Percentiles rank a stretch among this genome's conserved stretches.
Conservation (phyloP, 2,329 filamentous ascomycete genomes). For the Colletotrichum lentis region DNA sequence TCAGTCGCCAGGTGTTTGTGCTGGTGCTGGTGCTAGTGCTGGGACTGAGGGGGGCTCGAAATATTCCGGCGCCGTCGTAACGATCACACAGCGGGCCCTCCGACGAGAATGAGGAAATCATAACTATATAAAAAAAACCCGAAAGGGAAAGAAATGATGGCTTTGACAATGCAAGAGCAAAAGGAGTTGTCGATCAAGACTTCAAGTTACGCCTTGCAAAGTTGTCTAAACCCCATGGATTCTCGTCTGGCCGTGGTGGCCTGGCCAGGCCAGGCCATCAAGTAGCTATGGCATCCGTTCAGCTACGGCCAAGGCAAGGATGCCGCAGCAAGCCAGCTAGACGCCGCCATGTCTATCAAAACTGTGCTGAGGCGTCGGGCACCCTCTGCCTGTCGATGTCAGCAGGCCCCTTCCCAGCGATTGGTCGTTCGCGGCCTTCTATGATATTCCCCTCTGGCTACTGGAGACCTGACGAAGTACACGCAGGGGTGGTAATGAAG, state of each 20-base stretch:
- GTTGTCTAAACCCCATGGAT: too few species aligned
- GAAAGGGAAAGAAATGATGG: background rate
- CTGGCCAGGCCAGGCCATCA: too few species aligned
- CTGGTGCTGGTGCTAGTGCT: background rate
- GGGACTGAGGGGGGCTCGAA: background rate
- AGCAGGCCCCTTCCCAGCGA: background rate
- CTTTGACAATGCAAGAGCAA: background rate
- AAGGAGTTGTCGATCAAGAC: background rate
- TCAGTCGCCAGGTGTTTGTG: background rate
- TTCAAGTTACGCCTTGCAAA: conserved; percentile 22
- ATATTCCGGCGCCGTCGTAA: conserved; percentile 13
- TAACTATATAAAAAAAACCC: background rate
- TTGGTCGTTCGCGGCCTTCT: conserved; percentile 19
- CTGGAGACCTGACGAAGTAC: conserved; percentile 5
- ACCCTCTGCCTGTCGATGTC: too few species aligned
- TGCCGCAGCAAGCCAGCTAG: too few species aligned
- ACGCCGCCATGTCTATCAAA: too few species aligned
- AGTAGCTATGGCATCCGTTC: too few species aligned
- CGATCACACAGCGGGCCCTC: background rate
- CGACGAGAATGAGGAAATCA: background rate
- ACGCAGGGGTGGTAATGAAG: background rate
- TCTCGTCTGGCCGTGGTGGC: too few species aligned
- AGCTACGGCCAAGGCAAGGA: too few species aligned
- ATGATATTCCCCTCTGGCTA: conserved; percentile 1
- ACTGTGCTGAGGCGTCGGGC: too few species aligned